A percentile compares a stretch with the other conserved stretches of the same genome.
phyloP scores from a whole-genome alignment of 495 filamentous ascomycete species.

The Trichoderma parareesei region DNA sequence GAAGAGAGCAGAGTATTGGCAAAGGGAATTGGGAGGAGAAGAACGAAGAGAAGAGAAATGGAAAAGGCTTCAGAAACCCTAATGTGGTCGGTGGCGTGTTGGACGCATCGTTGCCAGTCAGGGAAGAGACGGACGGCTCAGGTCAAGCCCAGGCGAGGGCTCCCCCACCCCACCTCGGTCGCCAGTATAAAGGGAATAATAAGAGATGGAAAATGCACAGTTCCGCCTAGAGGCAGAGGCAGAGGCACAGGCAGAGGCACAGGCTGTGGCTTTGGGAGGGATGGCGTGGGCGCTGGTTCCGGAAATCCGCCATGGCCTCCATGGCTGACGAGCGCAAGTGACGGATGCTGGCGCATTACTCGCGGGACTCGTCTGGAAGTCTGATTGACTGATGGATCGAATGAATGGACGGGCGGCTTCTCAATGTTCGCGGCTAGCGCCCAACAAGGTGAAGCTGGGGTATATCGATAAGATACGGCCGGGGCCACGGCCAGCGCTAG shows the following conservation, averaged over 20 bases:
- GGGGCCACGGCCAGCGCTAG: slow-evolving; percentile 1
- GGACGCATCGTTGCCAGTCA: neutral
- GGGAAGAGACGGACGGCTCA: neutral
- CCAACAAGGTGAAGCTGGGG: slow-evolving; percentile 5
- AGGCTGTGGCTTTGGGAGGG: too few relatives aligned
- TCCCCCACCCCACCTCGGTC: neutral
- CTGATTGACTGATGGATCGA: neutral
- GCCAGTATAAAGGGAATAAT: neutral
- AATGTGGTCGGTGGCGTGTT: neutral
- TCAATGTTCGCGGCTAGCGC: neutral
- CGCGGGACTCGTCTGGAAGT: too few relatives aligned
- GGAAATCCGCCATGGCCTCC: too few relatives aligned
- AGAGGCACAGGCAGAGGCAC: too few relatives aligned
- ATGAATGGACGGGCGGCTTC: neutral
- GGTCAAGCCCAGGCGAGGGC: neutral
- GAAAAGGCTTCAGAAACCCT: neutral
- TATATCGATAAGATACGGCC: slow-evolving; percentile 10
- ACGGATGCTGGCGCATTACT: neutral
- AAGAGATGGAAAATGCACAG: neutral
- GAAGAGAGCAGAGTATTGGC: neutral
- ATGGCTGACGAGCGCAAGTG: neutral
- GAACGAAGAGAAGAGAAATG: too few relatives aligned
- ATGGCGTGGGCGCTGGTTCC: too few relatives aligned
- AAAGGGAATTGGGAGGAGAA: neutral
- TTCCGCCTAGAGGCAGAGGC: neutral